Percentiles rank a stretch among this genome's conserved stretches.
These are phyloP conservation scores for Amanita rubescens DNA, from an alignment of 768 basidiomycete genomes.

Conservation along the genomic window DNA sequence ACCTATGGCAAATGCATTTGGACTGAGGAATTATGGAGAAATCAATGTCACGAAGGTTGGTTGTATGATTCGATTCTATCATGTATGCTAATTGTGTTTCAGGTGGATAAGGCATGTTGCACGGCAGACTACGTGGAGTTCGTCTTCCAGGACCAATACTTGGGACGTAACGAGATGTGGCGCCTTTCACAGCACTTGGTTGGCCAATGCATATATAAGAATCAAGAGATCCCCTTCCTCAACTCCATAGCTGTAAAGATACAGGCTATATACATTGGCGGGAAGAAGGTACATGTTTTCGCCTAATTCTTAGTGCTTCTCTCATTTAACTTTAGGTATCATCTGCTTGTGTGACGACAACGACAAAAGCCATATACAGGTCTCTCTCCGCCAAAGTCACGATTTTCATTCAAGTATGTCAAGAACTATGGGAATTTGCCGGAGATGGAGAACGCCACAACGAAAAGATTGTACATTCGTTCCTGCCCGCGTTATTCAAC, in stretches of 20 bases:
- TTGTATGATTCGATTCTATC: not conserved
- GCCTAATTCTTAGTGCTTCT: conserved; percentile 1
- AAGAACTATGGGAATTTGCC: conserved; percentile 94
- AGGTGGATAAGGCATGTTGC: conserved; percentile 63
- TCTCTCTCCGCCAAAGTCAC: conserved; percentile 89
- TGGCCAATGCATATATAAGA: conserved; percentile 72
- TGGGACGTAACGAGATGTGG: conserved; percentile 98
- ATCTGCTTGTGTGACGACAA: conserved; percentile 69
- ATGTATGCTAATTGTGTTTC: conserved; percentile 8
- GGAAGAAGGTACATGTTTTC: conserved; percentile 44
- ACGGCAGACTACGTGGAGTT: conserved; percentile 81
- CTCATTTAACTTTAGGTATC: conserved; percentile 48
- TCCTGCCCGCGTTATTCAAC: conserved; percentile 81
- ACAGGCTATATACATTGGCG: conserved; percentile 64
- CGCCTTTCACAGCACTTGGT: conserved; percentile 76
- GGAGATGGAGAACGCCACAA: conserved; percentile 94
- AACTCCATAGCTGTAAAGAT: conserved; percentile 81
- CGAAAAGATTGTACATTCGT: conserved; percentile 97
- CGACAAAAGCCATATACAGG: conserved; percentile 85
- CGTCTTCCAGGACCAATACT: conserved; percentile 90
- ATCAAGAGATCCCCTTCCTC: conserved; percentile 82
- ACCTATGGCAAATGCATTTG: conserved; percentile 64
- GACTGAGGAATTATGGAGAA: conserved; percentile 63
- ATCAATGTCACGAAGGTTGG: conserved; percentile 64
- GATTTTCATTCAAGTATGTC: conserved; percentile 94